Evolutionary conservation across 352 stramenopile species (phyloP), one percentile per base, ranked within the genome.

Genomic region (Thraustochytrium striatum): DNA sequence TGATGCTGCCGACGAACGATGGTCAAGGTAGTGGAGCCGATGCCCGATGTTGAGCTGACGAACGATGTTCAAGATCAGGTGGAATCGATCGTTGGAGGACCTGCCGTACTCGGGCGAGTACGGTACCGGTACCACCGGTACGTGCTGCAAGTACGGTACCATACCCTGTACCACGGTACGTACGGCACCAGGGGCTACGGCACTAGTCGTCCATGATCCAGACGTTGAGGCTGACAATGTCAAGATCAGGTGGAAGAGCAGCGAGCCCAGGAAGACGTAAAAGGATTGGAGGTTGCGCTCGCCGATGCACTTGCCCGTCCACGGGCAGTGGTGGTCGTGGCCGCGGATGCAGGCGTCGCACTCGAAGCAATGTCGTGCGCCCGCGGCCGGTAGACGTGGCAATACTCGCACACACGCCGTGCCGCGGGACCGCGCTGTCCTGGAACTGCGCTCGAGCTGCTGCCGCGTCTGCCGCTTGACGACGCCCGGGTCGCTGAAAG

Each of bases 331-430:
- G 78, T 87, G 84, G 68, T 87, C 84, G 78, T 94, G 92, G 57
- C 90, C 89, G 52, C 90, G 87, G 61, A 95, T 89, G 69, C 90
- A 95, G 72, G 91, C 89, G 43, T 89, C 87, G 81, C 90, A 95
- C 72, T 94, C 89, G 83, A 91, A 88, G 73, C 90, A 95, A 69
- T 95, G 90, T 41, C 90, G 81, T 5, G 90, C 88, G 25, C 87
- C 93, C 50, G 35, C 2, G 78, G 78, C 13, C 78, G 3, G 30
- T 73, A 52, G 38, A 83, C 61, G n/a, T 83, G 75, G 41, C 78
- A 83, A 33, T 57, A 35, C 30, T 57, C n/a, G 44, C 78, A 83
- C 7, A 75, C 16, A 75, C 9, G 16, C 39, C 39, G n/a, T 41
- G 8, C 9, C 16, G 3, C 19, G 3, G 41, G 8, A 35, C 3